Evolutionary conservation across 2,329 filamentous ascomycete genomes (phyloP).

Genomic region (Pestalotiopsis sp.): DNA sequence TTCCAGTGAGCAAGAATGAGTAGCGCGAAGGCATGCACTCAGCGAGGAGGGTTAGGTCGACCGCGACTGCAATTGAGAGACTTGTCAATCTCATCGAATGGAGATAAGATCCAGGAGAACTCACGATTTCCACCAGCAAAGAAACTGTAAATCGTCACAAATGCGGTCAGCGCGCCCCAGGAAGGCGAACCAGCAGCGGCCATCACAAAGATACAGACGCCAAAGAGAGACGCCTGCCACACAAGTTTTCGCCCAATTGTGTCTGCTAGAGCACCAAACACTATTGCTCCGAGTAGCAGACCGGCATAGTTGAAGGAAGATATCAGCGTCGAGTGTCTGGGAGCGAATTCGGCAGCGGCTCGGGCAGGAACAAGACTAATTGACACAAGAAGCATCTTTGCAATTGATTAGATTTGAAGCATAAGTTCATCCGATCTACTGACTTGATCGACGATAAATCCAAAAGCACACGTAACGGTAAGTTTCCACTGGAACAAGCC

Average conservation of each 20-base stretch:
- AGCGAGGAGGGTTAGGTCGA: background rate
- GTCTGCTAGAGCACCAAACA: background rate
- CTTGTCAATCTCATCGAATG: background rate
- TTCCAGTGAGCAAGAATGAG: background rate
- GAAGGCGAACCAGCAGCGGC: background rate
- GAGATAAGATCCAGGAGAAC: background rate
- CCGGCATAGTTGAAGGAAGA: background rate
- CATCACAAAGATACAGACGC: background rate
- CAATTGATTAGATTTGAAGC: background rate
- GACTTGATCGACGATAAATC: background rate
- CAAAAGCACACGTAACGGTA: background rate
- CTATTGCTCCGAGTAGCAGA: background rate
- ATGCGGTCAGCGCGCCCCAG: background rate
- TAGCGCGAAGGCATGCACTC: background rate
- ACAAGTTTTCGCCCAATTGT: background rate
- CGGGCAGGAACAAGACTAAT: background rate
- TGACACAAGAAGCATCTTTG: background rate
- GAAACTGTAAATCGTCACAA: background rate
- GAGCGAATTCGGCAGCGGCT: background rate
- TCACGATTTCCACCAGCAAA: background rate
- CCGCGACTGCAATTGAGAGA: background rate
- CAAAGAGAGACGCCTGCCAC: background rate
- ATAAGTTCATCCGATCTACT: background rate
- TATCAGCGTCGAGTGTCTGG: background rate
- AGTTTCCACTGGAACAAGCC: background rate